Base-by-base conservation (phyloP, 768 basidiomycete genomes). In the Lepiota venenata region DNA sequence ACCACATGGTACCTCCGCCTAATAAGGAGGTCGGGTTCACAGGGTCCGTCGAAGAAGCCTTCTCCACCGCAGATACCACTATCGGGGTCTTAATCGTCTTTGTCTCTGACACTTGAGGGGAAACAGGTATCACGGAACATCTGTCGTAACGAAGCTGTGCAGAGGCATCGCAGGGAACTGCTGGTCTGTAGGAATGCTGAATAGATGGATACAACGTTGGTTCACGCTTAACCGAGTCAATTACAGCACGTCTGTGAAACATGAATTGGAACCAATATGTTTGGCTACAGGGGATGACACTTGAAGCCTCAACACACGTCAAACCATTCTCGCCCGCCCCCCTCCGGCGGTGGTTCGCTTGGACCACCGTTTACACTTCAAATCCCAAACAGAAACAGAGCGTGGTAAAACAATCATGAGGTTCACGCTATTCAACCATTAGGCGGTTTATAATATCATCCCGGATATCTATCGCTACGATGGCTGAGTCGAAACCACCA, bases 1-100 rank as follows among this genome's bases (percentile, higher is more conserved):
- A 40, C 52, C 52, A 47, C 37, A 53, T 53, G 52, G 52, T 40
- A 25, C 14, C 38, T 29, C 27, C 45, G 16, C 29, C 39, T n/a
- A 25, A 40, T 39, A 50, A 50, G 32, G 46, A 21, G 36, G 9
- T 36, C 46, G 46, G 32, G 46, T 47, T 47, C 46, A 35, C 46
- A 47, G 29, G 46, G 32, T 12, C 32, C 16, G n/a, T 16, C 11
- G 10, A 35, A n/a, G 27, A 50, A 50, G 39, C 49, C n/a, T 39
- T 49, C 48, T 25, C 22, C 9, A 32, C 27, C 32, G n/a, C 46
- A 47, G 46, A 47, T 47, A 47, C 46, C 16, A 47, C 16, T 20
- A 32, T 38, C 22, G 43, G 21, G 22, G 20, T 38, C 20, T 6
- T 15, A 46, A 3, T 40, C 37, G 20, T 16, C 18, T 20, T 27